Conservation (phyloP, 768 basidiomycete genomes). For the Melanogaster broomeanus region DNA sequence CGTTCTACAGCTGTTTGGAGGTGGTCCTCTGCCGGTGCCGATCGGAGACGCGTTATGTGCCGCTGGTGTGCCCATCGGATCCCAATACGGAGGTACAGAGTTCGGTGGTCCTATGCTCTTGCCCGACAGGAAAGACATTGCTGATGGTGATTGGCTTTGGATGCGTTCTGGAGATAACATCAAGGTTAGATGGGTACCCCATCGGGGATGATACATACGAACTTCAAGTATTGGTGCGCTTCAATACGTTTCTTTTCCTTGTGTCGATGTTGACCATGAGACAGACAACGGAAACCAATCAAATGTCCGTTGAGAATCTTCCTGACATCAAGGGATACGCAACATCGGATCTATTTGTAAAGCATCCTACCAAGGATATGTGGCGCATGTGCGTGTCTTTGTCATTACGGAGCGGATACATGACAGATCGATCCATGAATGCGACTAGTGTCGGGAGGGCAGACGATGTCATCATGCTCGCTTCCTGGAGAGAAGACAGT, state of each 20-base stretch:
- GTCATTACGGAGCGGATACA: background rate
- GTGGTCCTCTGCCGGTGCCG: constrained; percentile 15
- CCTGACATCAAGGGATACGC: constrained; percentile 36
- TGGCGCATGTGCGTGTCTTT: constrained; percentile 41
- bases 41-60: constrained; percentile 15
- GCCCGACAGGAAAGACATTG: constrained; percentile 1
- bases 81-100: constrained; percentile 24
- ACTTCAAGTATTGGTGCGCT: constrained; percentile 34
- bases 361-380: constrained; percentile 43
- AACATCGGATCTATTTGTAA: constrained; percentile 44
- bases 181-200: constrained; percentile 31
- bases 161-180: constrained; percentile 7
- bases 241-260: background rate
- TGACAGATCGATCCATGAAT: background rate
- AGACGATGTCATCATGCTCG: constrained; percentile 34
- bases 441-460: constrained; percentile 37
- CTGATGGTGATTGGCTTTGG: constrained; percentile 20
- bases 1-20: constrained; percentile 9
- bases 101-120: constrained; percentile 9
- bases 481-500: constrained; percentile 35
- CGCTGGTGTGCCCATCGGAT: constrained; percentile 13
- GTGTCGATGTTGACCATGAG: background rate
- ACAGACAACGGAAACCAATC: constrained; percentile 5
- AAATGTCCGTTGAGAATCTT: constrained; percentile 32
- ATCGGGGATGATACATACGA: constrained; percentile 36